Evolutionary conservation across 1,284 basidiomycete genomes (phyloP).

Genomic region (Cerrena zonata): DNA sequence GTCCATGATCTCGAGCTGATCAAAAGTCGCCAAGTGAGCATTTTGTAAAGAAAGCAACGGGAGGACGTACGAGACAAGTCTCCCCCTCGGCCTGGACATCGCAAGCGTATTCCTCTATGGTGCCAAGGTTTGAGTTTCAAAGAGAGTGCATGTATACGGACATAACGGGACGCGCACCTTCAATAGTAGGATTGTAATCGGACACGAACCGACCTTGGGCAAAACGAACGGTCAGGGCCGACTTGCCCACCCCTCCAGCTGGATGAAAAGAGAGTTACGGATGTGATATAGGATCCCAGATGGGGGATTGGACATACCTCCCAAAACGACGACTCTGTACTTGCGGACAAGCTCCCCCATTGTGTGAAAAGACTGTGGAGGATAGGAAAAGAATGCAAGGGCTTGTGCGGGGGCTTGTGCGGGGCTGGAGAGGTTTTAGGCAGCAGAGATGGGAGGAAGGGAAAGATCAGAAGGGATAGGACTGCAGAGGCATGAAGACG

Average conservation of each 20-base stretch:
- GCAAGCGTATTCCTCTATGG: not conserved
- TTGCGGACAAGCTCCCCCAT: slow-evolving; percentile 16
- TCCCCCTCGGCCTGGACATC: not conserved
- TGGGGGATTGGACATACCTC: slow-evolving; percentile 43
- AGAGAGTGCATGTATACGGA: not conserved
- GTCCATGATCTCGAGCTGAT: slow-evolving; percentile 77
- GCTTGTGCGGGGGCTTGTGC: not conserved
- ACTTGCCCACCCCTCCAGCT: slow-evolving; percentile 84
- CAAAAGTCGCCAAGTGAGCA: slow-evolving; percentile 15
- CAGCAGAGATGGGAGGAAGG: no score
- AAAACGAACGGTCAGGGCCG: slow-evolving; percentile 67
- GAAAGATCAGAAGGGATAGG: no score
- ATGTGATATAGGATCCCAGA: slow-evolving; percentile 1
- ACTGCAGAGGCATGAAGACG: not conserved
- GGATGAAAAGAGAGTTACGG: slow-evolving; percentile 5
- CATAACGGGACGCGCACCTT: slow-evolving; percentile 42
- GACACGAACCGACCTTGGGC: slow-evolving; percentile 70
- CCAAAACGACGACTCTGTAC: slow-evolving; percentile 72
- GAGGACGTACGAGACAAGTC: not conserved
- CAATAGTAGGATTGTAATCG: slow-evolving; percentile 78
- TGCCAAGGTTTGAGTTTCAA: slow-evolving; percentile 2
- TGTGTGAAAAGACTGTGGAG: not conserved
- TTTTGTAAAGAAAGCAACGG: slow-evolving; percentile 1
- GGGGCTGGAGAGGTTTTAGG: not conserved
- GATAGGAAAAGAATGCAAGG: not conserved